Evolutionary conservation across 208 protist genomes (phyloP).

Genomic region (Angomonas ambiguus): DNA sequence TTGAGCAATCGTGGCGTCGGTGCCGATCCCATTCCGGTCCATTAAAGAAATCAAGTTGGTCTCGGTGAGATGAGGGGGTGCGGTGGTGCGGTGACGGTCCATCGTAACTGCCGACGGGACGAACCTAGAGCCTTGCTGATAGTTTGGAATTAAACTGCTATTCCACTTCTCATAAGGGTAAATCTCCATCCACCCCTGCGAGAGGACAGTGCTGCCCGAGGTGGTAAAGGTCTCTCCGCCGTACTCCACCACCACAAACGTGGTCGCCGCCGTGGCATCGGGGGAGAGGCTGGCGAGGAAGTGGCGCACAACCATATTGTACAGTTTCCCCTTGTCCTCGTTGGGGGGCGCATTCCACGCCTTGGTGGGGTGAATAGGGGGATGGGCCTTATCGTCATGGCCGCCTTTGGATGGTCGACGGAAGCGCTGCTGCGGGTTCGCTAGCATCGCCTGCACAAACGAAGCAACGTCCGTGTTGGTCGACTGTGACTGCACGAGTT

Average conservation of each 20-base stretch:
- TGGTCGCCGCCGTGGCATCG: conserved; percentile 87
- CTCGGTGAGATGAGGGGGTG: conserved; percentile 95
- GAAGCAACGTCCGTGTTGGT: conserved; percentile 48
- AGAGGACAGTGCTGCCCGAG: conserved; percentile 84
- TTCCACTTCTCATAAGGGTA: conserved; percentile 90
- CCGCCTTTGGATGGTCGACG: conserved; percentile 90
- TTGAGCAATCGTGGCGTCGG: conserved; percentile 99
- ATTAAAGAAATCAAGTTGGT: conserved; percentile 96
- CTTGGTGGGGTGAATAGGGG: conserved; percentile 97
- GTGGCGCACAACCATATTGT: conserved; percentile 95
- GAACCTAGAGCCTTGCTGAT: conserved; percentile 86
- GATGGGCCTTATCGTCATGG: conserved; percentile 97
- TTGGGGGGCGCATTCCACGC: conserved; percentile 30
- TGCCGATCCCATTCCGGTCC: conserved; percentile 98
- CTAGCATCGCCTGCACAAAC: conserved; percentile 60
- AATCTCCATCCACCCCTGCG: conserved; percentile 93
- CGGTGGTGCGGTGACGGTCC: conserved; percentile 62
- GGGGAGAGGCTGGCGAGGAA: conserved; percentile 97
- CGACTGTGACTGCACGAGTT: conserved; percentile 71
- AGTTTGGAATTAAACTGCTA: conserved; percentile 90
- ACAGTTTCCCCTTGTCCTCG: conserved; percentile 78
- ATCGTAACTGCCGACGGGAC: conserved; percentile 81
- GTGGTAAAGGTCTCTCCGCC: conserved; percentile 78
- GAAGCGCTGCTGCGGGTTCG: conserved; percentile 60
- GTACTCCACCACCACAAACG: conserved; percentile 69